A percentile compares a stretch with the other conserved stretches of the same genome.
Conservation (phyloP, 2,329 filamentous ascomycete genomes). For the Xylariales sp. region DNA sequence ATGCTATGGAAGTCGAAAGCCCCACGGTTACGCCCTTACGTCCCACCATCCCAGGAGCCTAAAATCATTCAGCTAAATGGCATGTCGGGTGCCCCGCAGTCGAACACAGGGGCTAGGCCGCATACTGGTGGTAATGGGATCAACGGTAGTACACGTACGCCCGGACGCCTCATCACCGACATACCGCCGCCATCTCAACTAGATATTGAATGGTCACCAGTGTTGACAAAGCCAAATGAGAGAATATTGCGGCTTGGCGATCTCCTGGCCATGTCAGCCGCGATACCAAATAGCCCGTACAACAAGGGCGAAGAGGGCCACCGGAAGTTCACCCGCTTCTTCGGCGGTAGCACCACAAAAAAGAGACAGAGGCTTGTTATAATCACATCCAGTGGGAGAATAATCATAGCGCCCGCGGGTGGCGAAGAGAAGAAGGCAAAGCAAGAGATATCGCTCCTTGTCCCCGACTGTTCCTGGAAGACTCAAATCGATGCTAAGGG, state of each 20-base stretch:
- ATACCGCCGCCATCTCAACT: conserved; percentile 95
- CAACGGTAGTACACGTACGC: conserved; percentile 67
- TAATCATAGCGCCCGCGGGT: conserved; percentile 89
- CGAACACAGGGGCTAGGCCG: conserved; percentile 44
- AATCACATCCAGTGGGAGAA: conserved; percentile 90
- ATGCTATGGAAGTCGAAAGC: conserved; percentile 90
- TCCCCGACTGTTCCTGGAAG: conserved; percentile 80
- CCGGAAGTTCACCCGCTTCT: conserved; percentile 93
- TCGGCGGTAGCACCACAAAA: conserved; percentile 89
- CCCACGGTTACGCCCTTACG: conserved; percentile 85
- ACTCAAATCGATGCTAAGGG: conserved; percentile 88
- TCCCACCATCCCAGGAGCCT: conserved; percentile 79
- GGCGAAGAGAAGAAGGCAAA: conserved; percentile 97
- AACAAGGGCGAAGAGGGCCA: conserved; percentile 78
- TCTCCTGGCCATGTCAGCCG: conserved; percentile 82
- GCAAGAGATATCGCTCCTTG: conserved; percentile 86
- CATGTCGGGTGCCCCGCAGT: conserved; percentile 51
- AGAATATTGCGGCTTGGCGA: conserved; percentile 95
- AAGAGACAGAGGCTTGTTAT: conserved; percentile 94
- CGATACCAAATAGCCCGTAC: conserved; percentile 78
- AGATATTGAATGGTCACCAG: conserved; percentile 98
- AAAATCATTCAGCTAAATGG: conserved; percentile 79
- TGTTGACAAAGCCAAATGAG: conserved; percentile 90
- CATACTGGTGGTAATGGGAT: conserved; percentile 53
- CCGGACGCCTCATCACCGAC: conserved; percentile 89